Conservation (phyloP, 768 basidiomycete species). For the Paxillus ammoniavirescens region DNA sequence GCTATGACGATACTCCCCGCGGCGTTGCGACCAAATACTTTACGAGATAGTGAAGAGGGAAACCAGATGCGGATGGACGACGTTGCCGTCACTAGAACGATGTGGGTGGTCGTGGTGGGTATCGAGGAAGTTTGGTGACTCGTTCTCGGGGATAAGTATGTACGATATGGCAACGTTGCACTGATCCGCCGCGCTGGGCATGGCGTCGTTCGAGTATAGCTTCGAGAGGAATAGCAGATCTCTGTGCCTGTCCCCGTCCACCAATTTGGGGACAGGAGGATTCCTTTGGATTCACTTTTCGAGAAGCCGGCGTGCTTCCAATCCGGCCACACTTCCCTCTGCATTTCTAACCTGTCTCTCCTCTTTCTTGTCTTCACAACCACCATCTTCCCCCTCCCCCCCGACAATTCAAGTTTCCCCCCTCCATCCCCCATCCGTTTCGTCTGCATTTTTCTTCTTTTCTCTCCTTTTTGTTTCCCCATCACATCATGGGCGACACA, state of each 20-base stretch:
- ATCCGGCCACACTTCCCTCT: slow-evolving; percentile 18
- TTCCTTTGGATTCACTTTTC: slow-evolving; percentile 21
- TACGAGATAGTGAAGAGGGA: neutral
- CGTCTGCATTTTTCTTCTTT: slow-evolving; percentile 8
- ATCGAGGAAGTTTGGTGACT: neutral
- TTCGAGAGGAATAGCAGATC: too few relatives aligned
- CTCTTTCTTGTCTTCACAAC: neutral
- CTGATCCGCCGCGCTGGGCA: too few relatives aligned
- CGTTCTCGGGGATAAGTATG: neutral
- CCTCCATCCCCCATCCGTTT: slow-evolving; percentile 1
- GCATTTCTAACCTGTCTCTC: slow-evolving; percentile 20
- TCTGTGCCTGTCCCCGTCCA: too few relatives aligned
- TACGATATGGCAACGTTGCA: slow-evolving; percentile 20
- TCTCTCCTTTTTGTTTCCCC: slow-evolving; percentile 16
- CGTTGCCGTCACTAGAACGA: neutral
- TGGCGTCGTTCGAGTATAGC: too few relatives aligned
- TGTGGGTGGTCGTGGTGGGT: neutral
- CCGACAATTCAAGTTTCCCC: slow-evolving; percentile 8
- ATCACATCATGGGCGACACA: slow-evolving; percentile 40
- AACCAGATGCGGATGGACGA: neutral
- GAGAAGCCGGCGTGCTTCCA: slow-evolving; percentile 30
- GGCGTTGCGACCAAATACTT: too few relatives aligned
- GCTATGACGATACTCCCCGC: too few relatives aligned
- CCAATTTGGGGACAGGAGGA: slow-evolving; percentile 6
- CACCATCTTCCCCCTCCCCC: slow-evolving; percentile 12